Evolutionary conservation across 345 rosid species (phyloP).

Genomic region (Draba incana): DNA sequence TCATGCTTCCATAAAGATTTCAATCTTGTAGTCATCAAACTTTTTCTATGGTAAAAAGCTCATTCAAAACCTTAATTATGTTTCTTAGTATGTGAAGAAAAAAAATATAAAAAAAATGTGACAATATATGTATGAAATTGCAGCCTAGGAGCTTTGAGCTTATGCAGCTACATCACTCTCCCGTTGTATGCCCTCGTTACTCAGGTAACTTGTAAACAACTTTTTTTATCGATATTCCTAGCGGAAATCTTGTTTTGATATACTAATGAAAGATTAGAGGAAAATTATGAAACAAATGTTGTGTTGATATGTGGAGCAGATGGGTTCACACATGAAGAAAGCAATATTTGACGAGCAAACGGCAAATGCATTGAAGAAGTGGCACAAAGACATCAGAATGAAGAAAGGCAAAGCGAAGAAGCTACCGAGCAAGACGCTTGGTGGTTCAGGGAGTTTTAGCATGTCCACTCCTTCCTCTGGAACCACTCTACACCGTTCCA

Average conservation of each 20-base stretch:
- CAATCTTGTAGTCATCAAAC: slow-evolving; percentile 54
- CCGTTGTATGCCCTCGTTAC: slow-evolving; percentile 88
- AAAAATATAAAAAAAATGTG: background rate
- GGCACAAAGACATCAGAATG: slow-evolving; percentile 76
- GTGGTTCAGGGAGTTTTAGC: slow-evolving; percentile 49
- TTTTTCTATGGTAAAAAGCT: slow-evolving; percentile 62
- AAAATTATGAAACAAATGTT: background rate
- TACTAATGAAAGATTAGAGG: background rate
- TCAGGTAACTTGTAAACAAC: slow-evolving; percentile 57
- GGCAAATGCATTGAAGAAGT: slow-evolving; percentile 86
- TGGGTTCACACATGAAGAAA: slow-evolving; percentile 93
- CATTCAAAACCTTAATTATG: slow-evolving; percentile 1
- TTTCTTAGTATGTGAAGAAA: slow-evolving; percentile 19
- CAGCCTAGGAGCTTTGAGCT: slow-evolving; percentile 63
- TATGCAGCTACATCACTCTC: slow-evolving; percentile 95
- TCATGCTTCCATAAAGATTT: slow-evolving; percentile 81
- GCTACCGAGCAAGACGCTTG: slow-evolving; percentile 46
- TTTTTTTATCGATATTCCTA: background rate
- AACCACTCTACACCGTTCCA: slow-evolving; percentile 62
- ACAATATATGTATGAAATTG: slow-evolving; percentile 37
- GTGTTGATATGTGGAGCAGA: slow-evolving; percentile 28
- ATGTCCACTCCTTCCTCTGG: slow-evolving; percentile 35
- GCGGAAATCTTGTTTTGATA: background rate
- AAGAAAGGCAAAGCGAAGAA: slow-evolving; percentile 55
- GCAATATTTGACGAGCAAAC: slow-evolving; percentile 91